Evolutionary conservation across 495 filamentous ascomycete genomes (phyloP), one percentile per base, ranked within the genome.

Genomic region (Penicillium parvum): DNA sequence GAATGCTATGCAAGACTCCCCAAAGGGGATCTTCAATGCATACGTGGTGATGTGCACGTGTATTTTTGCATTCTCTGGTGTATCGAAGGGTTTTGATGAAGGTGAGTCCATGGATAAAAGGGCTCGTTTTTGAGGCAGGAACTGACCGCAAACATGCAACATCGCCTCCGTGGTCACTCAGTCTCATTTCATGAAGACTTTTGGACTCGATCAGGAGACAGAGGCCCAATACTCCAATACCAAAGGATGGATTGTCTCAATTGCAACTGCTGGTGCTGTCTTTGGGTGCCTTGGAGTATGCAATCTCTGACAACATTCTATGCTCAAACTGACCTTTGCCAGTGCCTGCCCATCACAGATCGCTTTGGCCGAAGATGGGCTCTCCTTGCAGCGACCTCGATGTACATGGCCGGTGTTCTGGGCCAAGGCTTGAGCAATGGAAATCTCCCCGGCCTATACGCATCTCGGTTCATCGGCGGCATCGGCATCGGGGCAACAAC

Each of bases 171-270:
- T 55, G 1, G 51, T 59, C 1, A 43, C 47, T 1, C 55, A 59
- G 17, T 26, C 30, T n/a, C 29, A 34, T 16, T 41, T 53, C 37
- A 45, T 15, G 34, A 64, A 55, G 7, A 55, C 63, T 27, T 74
- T 74, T 38, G 66, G 64, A 4, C 48, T 71, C 35, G 61, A 75
- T 35, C 75, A 81, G 50, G 79, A 81, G 40, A 75, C 81, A 29
- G 76, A 73, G 18, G 60, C 66, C 5, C 19, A 59, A 45, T 20
- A 58, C 37, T 62, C 71, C 4, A 66, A 71, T 36, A 61, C 72
- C 9, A 65, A 66, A 17, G 67, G 68, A n/a, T 73, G 75, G 36
- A 75, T 86, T 44, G 81, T 80, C n/a, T 81, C 78, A 16, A 79
- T 76, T 10, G 77, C 77, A 43, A 78, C 79, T 45, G 78, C 76